phyloP scores from a whole-genome alignment of 805 yeast genomes.

The Cyberlindnera galapagoensis region DNA sequence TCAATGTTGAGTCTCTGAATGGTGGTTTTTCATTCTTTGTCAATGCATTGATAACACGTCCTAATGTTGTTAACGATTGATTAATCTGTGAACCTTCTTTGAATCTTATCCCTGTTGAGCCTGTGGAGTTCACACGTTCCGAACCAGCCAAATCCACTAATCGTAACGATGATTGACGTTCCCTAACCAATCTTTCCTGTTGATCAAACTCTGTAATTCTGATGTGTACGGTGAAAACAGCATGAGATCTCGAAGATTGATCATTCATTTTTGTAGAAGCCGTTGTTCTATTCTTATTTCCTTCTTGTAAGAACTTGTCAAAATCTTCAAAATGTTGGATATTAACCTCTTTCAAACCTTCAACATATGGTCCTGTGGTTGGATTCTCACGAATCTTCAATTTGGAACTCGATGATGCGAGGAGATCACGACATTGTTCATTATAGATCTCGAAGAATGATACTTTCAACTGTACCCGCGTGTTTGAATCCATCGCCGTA shows the following conservation, averaged over 20 bases:
- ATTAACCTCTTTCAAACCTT: conserved; percentile 47
- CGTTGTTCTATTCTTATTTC: conserved; percentile 53
- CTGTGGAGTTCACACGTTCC: conserved; percentile 60
- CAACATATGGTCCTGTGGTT: conserved; percentile 64
- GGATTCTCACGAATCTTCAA: conserved; percentile 59
- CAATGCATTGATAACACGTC: conserved; percentile 53
- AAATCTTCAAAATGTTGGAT: conserved; percentile 49
- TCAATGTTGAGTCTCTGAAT: conserved; percentile 60
- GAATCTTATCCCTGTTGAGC: conserved; percentile 53
- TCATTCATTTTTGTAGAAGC: conserved; percentile 73
- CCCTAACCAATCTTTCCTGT: conserved; percentile 36
- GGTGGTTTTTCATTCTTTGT: conserved; percentile 34
- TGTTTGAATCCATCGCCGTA: conserved; percentile 24
- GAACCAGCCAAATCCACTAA: conserved; percentile 83
- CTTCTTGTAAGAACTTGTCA: conserved; percentile 37
- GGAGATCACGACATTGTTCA: conserved; percentile 65
- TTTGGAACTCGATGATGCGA: conserved; percentile 20
- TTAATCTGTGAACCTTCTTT: conserved; percentile 76
- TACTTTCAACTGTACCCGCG: conserved; percentile 38
- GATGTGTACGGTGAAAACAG: conserved; percentile 59
- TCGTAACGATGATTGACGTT: conserved; percentile 52
- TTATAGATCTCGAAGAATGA: conserved; percentile 75
- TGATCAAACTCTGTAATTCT: conserved; percentile 46
- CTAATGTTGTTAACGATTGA: conserved; percentile 70
- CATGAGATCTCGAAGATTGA: conserved; percentile 73